phyloP scores from a whole-genome alignment of 306 rosid genomes.

The Inga laurina region DNA sequence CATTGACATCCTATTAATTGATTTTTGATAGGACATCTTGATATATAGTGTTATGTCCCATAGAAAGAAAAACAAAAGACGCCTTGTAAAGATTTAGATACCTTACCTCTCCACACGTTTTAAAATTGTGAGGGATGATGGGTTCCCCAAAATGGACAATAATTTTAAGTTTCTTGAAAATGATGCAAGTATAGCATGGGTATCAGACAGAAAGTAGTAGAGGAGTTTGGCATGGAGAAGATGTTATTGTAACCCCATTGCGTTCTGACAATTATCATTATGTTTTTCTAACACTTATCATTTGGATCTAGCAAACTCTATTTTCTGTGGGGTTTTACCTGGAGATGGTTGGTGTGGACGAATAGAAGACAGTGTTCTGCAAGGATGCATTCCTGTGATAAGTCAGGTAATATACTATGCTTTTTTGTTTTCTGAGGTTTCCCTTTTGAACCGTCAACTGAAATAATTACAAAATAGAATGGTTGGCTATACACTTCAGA shows the following conservation, averaged over 20 bases:
- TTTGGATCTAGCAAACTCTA: conserved; percentile 53
- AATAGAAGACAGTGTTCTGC: conserved; percentile 70
- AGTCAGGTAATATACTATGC: conserved; percentile 54
- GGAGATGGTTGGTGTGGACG: conserved; percentile 91
- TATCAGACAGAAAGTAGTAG: conserved; percentile 67
- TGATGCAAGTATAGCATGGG: conserved; percentile 73
- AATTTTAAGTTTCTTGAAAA: neutral
- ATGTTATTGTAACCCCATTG: conserved; percentile 60
- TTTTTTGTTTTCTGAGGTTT: neutral
- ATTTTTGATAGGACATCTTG: neutral
- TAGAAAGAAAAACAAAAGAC: too few relatives aligned
- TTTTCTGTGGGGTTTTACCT: conserved; percentile 75
- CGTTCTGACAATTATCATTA: conserved; percentile 53
- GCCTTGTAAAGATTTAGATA: too few relatives aligned
- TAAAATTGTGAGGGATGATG: too few relatives aligned
- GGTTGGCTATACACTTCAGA: neutral
- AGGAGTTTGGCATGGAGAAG: conserved; percentile 61
- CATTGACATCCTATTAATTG: neutral
- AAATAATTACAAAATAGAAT: neutral
- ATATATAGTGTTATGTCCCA: neutral
- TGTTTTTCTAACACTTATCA: conserved; percentile 52
- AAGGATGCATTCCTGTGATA: conserved; percentile 76
- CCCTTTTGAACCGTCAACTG: neutral
- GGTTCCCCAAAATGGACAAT: too few relatives aligned
- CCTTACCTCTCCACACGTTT: too few relatives aligned